Conservation (phyloP, 2,329 filamentous ascomycete genomes). For the Aspergillus amoenus region DNA sequence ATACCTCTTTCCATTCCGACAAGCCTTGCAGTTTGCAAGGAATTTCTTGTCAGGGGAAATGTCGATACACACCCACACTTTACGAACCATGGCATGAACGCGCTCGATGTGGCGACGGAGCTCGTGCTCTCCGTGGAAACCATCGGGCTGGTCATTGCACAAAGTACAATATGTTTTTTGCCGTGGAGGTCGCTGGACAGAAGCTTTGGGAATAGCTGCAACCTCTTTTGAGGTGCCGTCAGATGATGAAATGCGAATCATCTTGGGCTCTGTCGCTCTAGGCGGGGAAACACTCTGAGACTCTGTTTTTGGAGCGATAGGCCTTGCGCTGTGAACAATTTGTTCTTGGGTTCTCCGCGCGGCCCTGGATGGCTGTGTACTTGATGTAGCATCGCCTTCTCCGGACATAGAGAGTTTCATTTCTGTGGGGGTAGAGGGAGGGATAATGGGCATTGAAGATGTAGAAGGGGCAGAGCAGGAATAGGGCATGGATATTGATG, state of each 20-base stretch:
- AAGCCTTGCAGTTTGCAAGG: slow-evolving; percentile 80
- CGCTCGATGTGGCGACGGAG: slow-evolving; percentile 66
- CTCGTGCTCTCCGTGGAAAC: slow-evolving; percentile 86
- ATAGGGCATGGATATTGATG: slow-evolving; percentile 31
- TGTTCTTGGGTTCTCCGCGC: slow-evolving; percentile 50
- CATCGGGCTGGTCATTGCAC: slow-evolving; percentile 71
- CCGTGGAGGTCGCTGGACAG: slow-evolving; percentile 65
- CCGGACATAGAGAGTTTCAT: slow-evolving; percentile 53
- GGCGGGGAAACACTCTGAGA: slow-evolving; percentile 30
- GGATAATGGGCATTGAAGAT: slow-evolving; percentile 30
- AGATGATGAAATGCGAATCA: slow-evolving; percentile 52
- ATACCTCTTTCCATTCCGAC: slow-evolving; percentile 73
- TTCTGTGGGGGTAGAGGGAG: slow-evolving; percentile 45
- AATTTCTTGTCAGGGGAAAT: slow-evolving; percentile 61
- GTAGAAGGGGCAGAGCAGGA: slow-evolving; percentile 38
- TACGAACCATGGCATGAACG: slow-evolving; percentile 62
- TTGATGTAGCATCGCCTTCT: slow-evolving; percentile 46
- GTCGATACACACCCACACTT: slow-evolving; percentile 64
- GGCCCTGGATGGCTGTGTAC: slow-evolving; percentile 46
- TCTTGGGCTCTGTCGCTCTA: slow-evolving; percentile 43
- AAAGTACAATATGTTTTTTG: slow-evolving; percentile 68
- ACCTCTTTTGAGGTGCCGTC: slow-evolving; percentile 57
- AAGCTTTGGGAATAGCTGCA: slow-evolving; percentile 54
- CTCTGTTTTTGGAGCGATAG: slow-evolving; percentile 51
- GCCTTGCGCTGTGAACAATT: slow-evolving; percentile 48